Base-by-base conservation (phyloP, 306 rosid genomes). In the Cyamopsis tetragonoloba region DNA sequence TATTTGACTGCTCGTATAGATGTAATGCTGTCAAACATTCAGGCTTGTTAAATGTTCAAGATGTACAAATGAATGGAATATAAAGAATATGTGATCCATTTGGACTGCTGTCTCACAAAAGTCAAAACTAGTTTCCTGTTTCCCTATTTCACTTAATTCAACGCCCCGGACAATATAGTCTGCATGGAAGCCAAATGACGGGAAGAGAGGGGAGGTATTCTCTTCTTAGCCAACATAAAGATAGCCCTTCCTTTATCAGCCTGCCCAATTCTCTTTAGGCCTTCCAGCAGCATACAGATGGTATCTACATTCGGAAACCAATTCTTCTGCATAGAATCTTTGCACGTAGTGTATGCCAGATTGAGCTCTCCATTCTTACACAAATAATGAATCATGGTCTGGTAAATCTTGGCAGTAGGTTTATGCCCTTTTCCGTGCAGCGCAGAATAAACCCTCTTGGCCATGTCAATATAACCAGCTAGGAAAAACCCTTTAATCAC, bases 311-410 rank as follows among this genome's bases (percentile, higher is more conserved):
- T 74, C 3, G 89, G 91, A 65, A 79, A 85, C 96, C 89, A 89
- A 78, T 85, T 85, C 69, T 80, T 81, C 49, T 22, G 67, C 89
- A 87, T 81, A 74, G 85, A 64, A 66, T 81, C 82, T 76, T 74
- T 78, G 75, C 86, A 85, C 77, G 85, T 75, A 0, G 79, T 70
- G 61, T 87, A 87, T 3, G 96, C 91, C 53, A 73, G 12, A 57
- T 49, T 47, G 41, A 82, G 84, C 75, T 84, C 91, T 75, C 72
- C 68, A 23, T 78, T 80, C 80, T 39, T 83, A 57, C 93, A 89
- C 15, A 89, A 81, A 77, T 89, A 85, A 79, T 87, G 96, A 83
- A 89, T 83, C 95, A 89, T 87, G 20, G 91, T 89, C 84, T 89
- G 96, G 66, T 85, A 85, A 54, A 87, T 87, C 77, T 87, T 83